These are phyloP conservation scores for Hypomontagnella monticulosa DNA, from an alignment of 495 filamentous ascomycete genomes.

Conservation along the genomic window DNA sequence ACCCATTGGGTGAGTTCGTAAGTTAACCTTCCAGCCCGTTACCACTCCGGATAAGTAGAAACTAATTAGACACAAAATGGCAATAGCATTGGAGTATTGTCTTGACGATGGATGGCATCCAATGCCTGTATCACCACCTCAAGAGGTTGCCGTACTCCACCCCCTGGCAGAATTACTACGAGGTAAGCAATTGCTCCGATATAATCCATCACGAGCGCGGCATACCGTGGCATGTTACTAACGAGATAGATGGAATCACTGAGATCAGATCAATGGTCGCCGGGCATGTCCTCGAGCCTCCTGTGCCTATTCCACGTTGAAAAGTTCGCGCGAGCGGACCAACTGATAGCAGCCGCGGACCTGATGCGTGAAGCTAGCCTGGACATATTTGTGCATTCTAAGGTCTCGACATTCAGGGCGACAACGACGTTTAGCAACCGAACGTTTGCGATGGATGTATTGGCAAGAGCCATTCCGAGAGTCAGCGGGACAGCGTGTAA, in stretches of 20 bases:
- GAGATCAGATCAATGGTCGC: too few relatives aligned
- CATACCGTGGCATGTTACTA: too few relatives aligned
- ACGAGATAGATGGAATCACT: not conserved
- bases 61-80: not conserved
- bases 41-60: not conserved
- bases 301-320: constrained; percentile 2
- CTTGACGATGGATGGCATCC: not conserved
- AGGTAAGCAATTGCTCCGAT: too few relatives aligned
- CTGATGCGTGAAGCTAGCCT: not conserved
- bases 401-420: not conserved
- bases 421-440: not conserved
- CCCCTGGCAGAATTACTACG: too few relatives aligned
- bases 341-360: not conserved
- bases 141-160: too few relatives aligned
- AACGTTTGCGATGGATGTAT: constrained; percentile 6
- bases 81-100: constrained; percentile 3
- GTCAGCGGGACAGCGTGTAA: not conserved
- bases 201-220: too few relatives aligned
- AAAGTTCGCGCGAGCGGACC: not conserved
- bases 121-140: too few relatives aligned
- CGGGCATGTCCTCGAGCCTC: not conserved
- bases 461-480: not conserved
- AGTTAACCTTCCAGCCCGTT: not conserved
- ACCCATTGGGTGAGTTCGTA: not conserved
- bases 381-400: not conserved